phyloP scores from a whole-genome alignment of 805 yeast genomes.

The Candida odintsovae region DNA sequence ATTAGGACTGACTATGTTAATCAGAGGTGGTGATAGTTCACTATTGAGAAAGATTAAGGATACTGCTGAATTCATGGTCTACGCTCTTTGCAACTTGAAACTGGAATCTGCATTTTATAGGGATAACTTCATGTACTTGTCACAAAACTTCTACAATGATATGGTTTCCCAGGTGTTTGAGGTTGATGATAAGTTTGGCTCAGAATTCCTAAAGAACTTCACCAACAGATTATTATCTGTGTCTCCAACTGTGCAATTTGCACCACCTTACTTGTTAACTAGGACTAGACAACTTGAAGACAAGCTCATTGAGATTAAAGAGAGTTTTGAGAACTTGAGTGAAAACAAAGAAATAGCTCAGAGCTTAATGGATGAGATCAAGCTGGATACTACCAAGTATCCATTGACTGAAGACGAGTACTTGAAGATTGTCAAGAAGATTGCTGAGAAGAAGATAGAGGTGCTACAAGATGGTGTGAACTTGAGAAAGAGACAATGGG shows the following conservation, averaged over 20 bases:
- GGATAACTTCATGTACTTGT: constrained; percentile 57
- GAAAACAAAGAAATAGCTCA: constrained; percentile 17
- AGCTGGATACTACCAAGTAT: constrained; percentile 10
- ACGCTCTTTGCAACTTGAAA: constrained; percentile 70
- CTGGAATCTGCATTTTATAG: constrained; percentile 72
- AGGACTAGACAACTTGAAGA: constrained; percentile 50
- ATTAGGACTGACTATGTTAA: constrained; percentile 76
- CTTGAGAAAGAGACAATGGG: constrained; percentile 57
- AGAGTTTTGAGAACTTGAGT: constrained; percentile 18
- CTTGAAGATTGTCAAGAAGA: constrained; percentile 25
- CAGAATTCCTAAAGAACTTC: constrained; percentile 34
- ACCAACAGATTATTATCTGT: constrained; percentile 59
- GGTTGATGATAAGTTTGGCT: constrained; percentile 26
- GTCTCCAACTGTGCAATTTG: constrained; percentile 79
- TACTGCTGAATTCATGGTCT: constrained; percentile 73
- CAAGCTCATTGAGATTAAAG: constrained; percentile 23
- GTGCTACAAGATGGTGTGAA: constrained; percentile 26
- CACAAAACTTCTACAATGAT: constrained; percentile 31
- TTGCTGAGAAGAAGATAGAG: constrained; percentile 27
- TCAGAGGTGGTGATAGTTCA: constrained; percentile 74
- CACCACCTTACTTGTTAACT: constrained; percentile 57
- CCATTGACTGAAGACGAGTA: constrained; percentile 24
- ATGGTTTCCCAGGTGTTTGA: constrained; percentile 13
- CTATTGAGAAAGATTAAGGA: constrained; percentile 63
- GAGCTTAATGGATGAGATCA: constrained; percentile 21